Evolutionary conservation across 2,329 filamentous ascomycete genomes (phyloP), one percentile per base, ranked within the genome.

Genomic region (Fusarium hainanense): DNA sequence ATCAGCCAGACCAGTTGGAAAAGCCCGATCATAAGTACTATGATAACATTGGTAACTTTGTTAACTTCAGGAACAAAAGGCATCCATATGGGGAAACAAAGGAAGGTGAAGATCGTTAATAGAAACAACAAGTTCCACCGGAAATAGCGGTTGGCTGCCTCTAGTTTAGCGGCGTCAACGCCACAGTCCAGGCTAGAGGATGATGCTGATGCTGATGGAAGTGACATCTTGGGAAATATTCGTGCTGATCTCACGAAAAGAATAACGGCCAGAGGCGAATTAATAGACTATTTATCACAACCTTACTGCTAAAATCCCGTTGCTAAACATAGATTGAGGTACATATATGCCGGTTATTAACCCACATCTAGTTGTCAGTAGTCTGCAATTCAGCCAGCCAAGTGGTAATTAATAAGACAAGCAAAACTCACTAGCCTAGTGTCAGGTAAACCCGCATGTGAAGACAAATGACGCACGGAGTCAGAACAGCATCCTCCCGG

Each of bases 1-100:
- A 70, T 44, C 1, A 70, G 10, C 67, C 66, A 70, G 4, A 70
- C 46, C 9, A 70, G 20, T 48, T 70, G 67, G 25, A 70, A 70
- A 8, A 70, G 57, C 27, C 50, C 28, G 28, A 70, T 54, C 18
- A 54, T 48, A 9, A 46, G 44, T 16, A 70, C 48, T 18, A 70
- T 57, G n/a, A 70, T 32, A 28, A 63, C 3, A 5, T 70, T 70
- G 27, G 65, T 69, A 21, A 41, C 51, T 43, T 66, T 51, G n/a
- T 69, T 69, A 27, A 69, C 12, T 12, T 69, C 54, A 4, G 66
- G 66, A 9, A 44, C 34, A 6, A 69, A 21, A 7, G 66, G 66
- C 47, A 69, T 54, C 66, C 66, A 69, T 48, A 69, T 57, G 3
- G 66, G 66, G 30, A 69, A 69, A 12, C 61, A 16, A n/a, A 69